Evolutionary conservation across 768 basidiomycete genomes (phyloP).

Genomic region (Collybia nuda): DNA sequence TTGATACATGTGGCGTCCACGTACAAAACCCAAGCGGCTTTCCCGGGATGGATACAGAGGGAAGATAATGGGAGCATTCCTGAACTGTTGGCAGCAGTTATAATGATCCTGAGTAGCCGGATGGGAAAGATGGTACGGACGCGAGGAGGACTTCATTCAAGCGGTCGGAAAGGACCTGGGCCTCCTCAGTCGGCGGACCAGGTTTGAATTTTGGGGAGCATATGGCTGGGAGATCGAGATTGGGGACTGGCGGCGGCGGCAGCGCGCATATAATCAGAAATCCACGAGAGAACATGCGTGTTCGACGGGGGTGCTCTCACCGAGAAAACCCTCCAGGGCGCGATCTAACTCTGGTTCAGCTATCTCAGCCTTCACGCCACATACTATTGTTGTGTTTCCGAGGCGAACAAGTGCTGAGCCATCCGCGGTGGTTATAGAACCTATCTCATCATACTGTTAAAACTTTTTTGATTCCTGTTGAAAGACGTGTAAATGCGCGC

Average conservation of each 20-base stretch:
- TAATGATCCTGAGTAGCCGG: conserved; percentile 2
- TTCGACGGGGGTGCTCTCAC: conserved; percentile 38
- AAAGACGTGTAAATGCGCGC: conserved; percentile 22
- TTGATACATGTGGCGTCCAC: conserved; percentile 95
- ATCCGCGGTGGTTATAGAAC: conserved; percentile 91
- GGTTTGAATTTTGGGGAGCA: conserved; percentile 95
- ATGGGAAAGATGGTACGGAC: conserved; percentile 40
- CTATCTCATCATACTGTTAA: conserved; percentile 32
- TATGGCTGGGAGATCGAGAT: conserved; percentile 90
- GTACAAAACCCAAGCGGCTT: conserved; percentile 92
- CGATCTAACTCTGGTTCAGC: conserved; percentile 83
- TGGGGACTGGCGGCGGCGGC: conserved; percentile 76
- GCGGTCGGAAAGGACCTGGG: conserved; percentile 85
- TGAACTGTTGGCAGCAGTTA: conserved; percentile 43
- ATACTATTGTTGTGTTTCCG: conserved; percentile 93
- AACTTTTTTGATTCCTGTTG: not conserved
- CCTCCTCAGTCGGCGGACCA: conserved; percentile 93
- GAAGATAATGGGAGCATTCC: conserved; percentile 60
- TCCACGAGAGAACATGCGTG: conserved; percentile 1
- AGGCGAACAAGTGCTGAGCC: conserved; percentile 90
- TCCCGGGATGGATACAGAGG: conserved; percentile 79
- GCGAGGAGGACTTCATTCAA: conserved; percentile 75
- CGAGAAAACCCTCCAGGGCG: conserved; percentile 79
- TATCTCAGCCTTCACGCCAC: conserved; percentile 95
- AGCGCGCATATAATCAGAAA: not conserved